Evolutionary conservation across 75 land plant species (phyloP).

Genomic region (Pinus taeda): DNA sequence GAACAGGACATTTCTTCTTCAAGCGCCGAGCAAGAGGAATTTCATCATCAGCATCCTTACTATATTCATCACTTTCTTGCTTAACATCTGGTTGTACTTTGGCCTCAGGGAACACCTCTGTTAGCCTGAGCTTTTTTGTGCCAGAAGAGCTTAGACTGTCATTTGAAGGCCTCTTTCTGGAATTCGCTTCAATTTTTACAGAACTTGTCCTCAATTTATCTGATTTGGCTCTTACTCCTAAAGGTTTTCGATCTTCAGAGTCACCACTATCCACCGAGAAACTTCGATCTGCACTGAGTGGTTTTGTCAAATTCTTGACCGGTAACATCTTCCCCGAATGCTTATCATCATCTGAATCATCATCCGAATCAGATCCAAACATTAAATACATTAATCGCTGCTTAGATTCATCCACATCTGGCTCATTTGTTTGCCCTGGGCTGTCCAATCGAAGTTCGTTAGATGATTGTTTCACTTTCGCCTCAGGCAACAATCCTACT

Average conservation of each 20-base stretch:
- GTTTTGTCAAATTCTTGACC: slow-evolving; percentile 7
- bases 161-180: slow-evolving; percentile 39
- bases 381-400: neutral
- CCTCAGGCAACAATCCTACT: no score
- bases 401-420: slow-evolving; percentile 8
- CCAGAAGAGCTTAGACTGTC: slow-evolving; percentile 17
- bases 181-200: slow-evolving; percentile 6
- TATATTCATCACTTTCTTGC: slow-evolving; percentile 12
- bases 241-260: slow-evolving; percentile 49
- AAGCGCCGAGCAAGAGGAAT: slow-evolving; percentile 58
- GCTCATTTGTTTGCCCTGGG: neutral
- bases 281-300: neutral
- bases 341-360: slow-evolving; percentile 52
- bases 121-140: slow-evolving; percentile 32
- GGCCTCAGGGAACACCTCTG: slow-evolving; percentile 8
- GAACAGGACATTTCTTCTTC: slow-evolving; percentile 21
- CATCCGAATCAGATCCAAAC: neutral
- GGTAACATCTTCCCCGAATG: slow-evolving; percentile 24
- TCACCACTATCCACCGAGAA: slow-evolving; percentile 2
- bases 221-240: slow-evolving; percentile 13
- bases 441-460: no score
- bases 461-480: no score
- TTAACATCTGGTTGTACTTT: slow-evolving; percentile 19
- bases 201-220: neutral
- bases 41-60: slow-evolving; percentile 50